Percentiles rank a stretch among this genome's conserved stretches.
These are phyloP conservation scores for Chalciporus sp. DNA, from an alignment of 1,284 basidiomycete species.

Conservation along the genomic window DNA sequence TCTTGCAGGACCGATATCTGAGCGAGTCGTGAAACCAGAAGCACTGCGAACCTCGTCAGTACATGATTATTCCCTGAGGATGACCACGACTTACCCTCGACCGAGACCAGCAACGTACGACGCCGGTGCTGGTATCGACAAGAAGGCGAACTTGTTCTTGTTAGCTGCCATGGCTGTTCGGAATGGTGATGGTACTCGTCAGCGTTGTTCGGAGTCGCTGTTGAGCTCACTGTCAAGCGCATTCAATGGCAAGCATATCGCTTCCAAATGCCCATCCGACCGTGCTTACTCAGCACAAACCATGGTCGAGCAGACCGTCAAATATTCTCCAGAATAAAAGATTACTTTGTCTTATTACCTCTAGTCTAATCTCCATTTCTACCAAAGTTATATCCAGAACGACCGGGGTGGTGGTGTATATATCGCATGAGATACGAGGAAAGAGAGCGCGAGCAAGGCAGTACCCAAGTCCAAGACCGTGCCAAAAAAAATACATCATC, in stretches of 20 bases:
- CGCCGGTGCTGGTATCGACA: constrained; percentile 88
- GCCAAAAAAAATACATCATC: not conserved
- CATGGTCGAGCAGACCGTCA: no score
- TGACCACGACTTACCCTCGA: constrained; percentile 67
- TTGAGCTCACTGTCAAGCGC: not conserved
- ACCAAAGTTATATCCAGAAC: not conserved
- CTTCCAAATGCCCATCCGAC: not conserved
- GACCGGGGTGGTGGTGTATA: not conserved
- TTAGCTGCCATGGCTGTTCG: constrained; percentile 44
- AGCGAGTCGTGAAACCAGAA: constrained; percentile 97
- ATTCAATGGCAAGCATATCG: not conserved
- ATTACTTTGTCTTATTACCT: not conserved
- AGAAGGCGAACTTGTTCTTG: constrained; percentile 77
- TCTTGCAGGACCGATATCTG: constrained; percentile 97
- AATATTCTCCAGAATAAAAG: not conserved
- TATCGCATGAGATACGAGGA: not conserved
- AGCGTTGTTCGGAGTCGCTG: not conserved
- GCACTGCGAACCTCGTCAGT: constrained; percentile 54
- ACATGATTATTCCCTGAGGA: not conserved
- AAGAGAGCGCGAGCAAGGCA: not conserved
- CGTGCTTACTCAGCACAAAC: not conserved
- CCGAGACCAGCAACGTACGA: constrained; percentile 96
- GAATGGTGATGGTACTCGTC: not conserved
- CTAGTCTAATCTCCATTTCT: not conserved
- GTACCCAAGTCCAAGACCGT: not conserved